Conservation (phyloP, 805 yeast species). For the Nakazawaea anatomiae region DNA sequence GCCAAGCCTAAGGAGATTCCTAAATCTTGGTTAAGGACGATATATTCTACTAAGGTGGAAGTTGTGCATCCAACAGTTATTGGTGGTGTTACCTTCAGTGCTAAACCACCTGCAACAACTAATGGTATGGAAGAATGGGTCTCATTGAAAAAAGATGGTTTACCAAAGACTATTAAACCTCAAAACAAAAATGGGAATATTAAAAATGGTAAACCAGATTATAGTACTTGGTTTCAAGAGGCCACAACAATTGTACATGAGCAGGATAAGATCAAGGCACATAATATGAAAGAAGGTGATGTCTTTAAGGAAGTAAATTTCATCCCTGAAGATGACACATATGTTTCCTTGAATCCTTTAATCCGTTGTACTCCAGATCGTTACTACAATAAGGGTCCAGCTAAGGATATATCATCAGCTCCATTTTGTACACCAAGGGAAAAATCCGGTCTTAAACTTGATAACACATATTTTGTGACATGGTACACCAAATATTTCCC, state of each 20-base stretch:
- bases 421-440: constrained; percentile 88
- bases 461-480: constrained; percentile 63
- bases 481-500: constrained; percentile 72
- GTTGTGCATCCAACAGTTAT: constrained; percentile 60
- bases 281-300: constrained; percentile 62
- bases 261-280: constrained; percentile 65
- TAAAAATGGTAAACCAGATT: constrained; percentile 62
- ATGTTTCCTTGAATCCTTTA: constrained; percentile 67
- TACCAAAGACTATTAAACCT: constrained; percentile 76
- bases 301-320: constrained; percentile 47
- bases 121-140: constrained; percentile 78
- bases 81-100: constrained; percentile 57
- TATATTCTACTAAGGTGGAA: constrained; percentile 49
- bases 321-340: constrained; percentile 67
- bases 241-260: constrained; percentile 50
- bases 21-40: constrained; percentile 70
- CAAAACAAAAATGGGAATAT: constrained; percentile 67
- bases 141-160: constrained; percentile 67
- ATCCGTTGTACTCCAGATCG: constrained; percentile 81
- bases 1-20: constrained; percentile 29
- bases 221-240: constrained; percentile 72
- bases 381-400: constrained; percentile 59
- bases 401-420: constrained; percentile 47
- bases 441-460: constrained; percentile 49
- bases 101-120: constrained; percentile 62